phyloP scores from a whole-genome alignment of 208 protist species.

The Trypanosoma platydactyli region DNA sequence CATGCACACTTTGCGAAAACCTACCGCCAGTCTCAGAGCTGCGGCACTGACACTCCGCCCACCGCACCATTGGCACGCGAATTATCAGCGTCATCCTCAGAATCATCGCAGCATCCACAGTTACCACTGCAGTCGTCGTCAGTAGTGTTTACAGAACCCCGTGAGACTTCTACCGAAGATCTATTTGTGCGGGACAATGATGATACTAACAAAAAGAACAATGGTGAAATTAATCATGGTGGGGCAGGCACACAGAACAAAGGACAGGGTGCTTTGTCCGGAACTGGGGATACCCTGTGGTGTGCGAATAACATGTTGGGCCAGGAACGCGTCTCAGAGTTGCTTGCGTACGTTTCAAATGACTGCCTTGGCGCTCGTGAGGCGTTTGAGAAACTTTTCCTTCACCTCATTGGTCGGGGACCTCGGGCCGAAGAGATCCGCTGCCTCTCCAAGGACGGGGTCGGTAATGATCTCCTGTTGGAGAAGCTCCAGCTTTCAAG shows the following conservation, averaged over 20 bases:
- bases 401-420: conserved; percentile 2
- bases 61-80: not conserved
- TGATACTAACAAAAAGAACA: conserved; percentile 1
- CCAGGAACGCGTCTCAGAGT: conserved; percentile 16
- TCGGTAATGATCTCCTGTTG: conserved; percentile 12
- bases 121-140: not conserved
- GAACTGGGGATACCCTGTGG: not conserved
- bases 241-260: too few relatives aligned
- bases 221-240: not conserved
- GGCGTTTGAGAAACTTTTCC: conserved; percentile 17
- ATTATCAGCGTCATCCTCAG: not conserved
- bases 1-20: not conserved
- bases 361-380: not conserved
- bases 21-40: not conserved
- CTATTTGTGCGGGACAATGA: not conserved
- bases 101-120: not conserved
- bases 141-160: not conserved
- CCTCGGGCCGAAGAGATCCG: conserved; percentile 6
- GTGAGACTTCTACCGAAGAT: not conserved
- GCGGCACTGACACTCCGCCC: not conserved
- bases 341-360: conserved; percentile 11
- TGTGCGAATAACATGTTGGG: conserved; percentile 9
- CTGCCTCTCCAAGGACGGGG: conserved; percentile 1
- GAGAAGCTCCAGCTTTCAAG: conserved; percentile 18
- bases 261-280: not conserved